phyloP scores from a whole-genome alignment of 306 rosid species.

The Vigna angularis region DNA sequence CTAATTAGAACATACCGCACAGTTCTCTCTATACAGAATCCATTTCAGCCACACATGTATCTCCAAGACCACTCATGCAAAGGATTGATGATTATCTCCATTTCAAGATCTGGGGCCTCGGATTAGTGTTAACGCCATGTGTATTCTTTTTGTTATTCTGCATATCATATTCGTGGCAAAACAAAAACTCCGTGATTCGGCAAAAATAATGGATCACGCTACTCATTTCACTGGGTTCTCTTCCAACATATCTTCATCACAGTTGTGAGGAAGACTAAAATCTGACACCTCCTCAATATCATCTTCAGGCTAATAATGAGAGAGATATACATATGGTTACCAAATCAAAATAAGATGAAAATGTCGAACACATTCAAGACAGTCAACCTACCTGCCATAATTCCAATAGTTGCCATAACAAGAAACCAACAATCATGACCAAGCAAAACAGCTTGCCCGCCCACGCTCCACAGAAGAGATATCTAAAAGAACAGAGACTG shows the following conservation, averaged over 20 bases:
- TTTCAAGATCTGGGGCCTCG: conserved; percentile 20
- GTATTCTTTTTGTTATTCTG: conserved; percentile 16
- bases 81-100: conserved; percentile 1
- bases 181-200: neutral
- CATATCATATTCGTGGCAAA: conserved; percentile 35
- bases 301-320: conserved; percentile 65
- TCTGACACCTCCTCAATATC: conserved; percentile 71
- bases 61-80: neutral
- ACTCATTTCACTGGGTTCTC: conserved; percentile 21
- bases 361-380: conserved; percentile 29
- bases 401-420: conserved; percentile 78
- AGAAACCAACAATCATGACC: conserved; percentile 83
- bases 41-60: neutral
- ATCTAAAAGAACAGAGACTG: conserved; percentile 54
- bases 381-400: conserved; percentile 62
- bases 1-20: neutral
- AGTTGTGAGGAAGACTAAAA: conserved; percentile 48
- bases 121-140: neutral
- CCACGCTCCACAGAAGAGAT: conserved; percentile 88
- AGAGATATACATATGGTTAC: conserved; percentile 6
- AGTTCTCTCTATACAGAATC: neutral
- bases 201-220: conserved; percentile 17
- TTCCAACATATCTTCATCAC: conserved; percentile 42
- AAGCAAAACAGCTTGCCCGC: conserved; percentile 92
- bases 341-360: conserved; percentile 8